Evolutionary conservation across 179 eudicot species (phyloP).

Genomic region (Silene noctiflora): DNA sequence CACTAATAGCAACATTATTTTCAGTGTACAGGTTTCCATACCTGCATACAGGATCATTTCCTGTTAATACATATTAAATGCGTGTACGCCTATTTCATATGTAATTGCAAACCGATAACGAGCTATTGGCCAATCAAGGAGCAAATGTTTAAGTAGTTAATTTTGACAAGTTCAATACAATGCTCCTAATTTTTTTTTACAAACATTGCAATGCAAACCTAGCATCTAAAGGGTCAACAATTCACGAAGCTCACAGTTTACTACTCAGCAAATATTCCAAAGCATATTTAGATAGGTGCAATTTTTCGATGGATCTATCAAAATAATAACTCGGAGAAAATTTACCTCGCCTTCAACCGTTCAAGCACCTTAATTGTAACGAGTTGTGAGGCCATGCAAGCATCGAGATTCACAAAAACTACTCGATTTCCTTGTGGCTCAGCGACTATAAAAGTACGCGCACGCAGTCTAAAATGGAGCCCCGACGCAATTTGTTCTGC

Average conservation of each 20-base stretch:
- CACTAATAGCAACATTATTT: conserved; percentile 92
- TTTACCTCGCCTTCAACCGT: conserved; percentile 88
- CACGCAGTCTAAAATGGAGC: conserved; percentile 84
- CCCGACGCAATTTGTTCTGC: conserved; percentile 77
- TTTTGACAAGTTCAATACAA: background rate
- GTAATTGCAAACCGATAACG: background rate
- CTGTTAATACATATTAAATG: conserved; percentile 11
- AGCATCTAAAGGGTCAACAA: background rate
- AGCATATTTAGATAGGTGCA: background rate
- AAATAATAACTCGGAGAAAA: background rate
- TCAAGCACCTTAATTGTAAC: conserved; percentile 90
- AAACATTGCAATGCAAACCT: background rate
- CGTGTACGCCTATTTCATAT: background rate
- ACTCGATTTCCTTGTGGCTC: conserved; percentile 73
- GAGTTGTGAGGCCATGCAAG: conserved; percentile 96
- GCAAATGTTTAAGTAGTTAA: background rate
- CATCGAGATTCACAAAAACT: conserved; percentile 90
- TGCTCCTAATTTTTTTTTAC: background rate
- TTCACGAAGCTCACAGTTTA: background rate
- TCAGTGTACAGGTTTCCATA: conserved; percentile 86
- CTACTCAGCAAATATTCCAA: background rate
- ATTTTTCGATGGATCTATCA: background rate
- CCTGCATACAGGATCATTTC: conserved; percentile 38
- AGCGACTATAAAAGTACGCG: conserved; percentile 87
- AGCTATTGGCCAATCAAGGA: background rate